Base-by-base conservation (phyloP, 345 rosid genomes). In the Lagerstroemia speciosa region DNA sequence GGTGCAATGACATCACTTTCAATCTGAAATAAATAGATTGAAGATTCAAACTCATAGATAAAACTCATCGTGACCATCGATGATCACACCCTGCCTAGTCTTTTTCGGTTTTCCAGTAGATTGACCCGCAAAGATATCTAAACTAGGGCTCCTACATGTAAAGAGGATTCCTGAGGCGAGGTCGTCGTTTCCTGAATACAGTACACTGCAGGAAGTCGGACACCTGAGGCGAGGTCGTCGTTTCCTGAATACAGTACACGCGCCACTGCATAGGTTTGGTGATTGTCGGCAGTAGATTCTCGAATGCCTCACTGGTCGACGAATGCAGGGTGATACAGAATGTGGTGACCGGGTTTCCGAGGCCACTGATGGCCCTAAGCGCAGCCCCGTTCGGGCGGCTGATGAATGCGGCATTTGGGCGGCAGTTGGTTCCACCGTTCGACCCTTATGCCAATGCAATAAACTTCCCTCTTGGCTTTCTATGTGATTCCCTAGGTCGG, bases 121-220 rank as follows among this genome's bases (percentile, higher is more conserved):
- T n/a, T n/a, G n/a, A n/a, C n/a, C n/a, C n/a, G n/a, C n/a, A n/a
- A n/a, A n/a, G n/a, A n/a, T n/a, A n/a, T n/a, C n/a, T n/a, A n/a
- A n/a, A n/a, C n/a, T n/a, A n/a, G n/a, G n/a, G n/a, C n/a, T n/a
- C n/a, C n/a, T n/a, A n/a, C n/a, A n/a, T n/a, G n/a, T n/a, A n/a
- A n/a, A n/a, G n/a, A n/a, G n/a, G n/a, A n/a, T n/a, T n/a, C n/a
- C n/a, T n/a, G n/a, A n/a, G n/a, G n/a, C n/a, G n/a, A n/a, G n/a
- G n/a, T n/a, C n/a, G n/a, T n/a, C n/a, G n/a, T n/a, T n/a, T n/a
- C n/a, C n/a, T n/a, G n/a, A n/a, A n/a, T n/a, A n/a, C n/a, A n/a
- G n/a, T 75, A 96, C 86, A 38, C 79, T 81, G 82, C 97, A 91
- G 84, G 95, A 94, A 81, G 89, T 94, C 50, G 99, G 96, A 26